These are phyloP conservation scores for Scheffersomyces amazonensis DNA, from an alignment of 805 yeast genomes.

Conservation along the genomic window DNA sequence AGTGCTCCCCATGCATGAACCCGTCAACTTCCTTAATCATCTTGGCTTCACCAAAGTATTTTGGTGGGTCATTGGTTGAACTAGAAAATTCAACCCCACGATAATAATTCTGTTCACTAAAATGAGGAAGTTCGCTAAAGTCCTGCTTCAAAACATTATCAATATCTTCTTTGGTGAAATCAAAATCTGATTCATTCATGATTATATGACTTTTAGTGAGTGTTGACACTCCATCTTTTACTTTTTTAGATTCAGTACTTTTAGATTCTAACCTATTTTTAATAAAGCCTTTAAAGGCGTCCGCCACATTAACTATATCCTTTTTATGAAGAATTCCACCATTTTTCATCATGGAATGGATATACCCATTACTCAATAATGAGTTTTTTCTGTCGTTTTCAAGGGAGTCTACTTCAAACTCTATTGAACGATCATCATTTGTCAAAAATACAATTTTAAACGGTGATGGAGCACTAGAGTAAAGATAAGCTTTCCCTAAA, in stretches of 20 bases:
- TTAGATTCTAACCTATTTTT: not conserved
- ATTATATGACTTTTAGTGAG: not conserved
- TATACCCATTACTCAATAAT: constrained; percentile 21
- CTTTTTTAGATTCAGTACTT: too few species aligned
- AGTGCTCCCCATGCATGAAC: constrained; percentile 25
- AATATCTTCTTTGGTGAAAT: constrained; percentile 22
- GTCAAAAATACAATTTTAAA: constrained; percentile 27
- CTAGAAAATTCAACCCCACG: constrained; percentile 15
- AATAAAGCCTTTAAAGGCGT: not conserved
- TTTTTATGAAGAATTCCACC: not conserved
- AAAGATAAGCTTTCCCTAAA: constrained; percentile 26
- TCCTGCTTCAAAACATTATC: constrained; percentile 7
- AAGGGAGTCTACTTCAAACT: constrained; percentile 13
- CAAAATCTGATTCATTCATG: constrained; percentile 14
- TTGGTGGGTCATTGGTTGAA: constrained; percentile 19
- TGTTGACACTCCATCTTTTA: not conserved
- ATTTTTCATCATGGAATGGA: constrained; percentile 5
- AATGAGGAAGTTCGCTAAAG: not conserved
- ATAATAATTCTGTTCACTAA: constrained; percentile 14
- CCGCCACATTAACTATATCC: not conserved
- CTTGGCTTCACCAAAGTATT: constrained; percentile 25
- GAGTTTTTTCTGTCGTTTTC: constrained; percentile 15
- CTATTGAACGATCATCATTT: constrained; percentile 16
- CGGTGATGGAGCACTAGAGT: constrained; percentile 26
- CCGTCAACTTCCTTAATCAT: constrained; percentile 9